Conservation (phyloP, 1,139 yeast species). For the Hanseniaspora uvarum region DNA sequence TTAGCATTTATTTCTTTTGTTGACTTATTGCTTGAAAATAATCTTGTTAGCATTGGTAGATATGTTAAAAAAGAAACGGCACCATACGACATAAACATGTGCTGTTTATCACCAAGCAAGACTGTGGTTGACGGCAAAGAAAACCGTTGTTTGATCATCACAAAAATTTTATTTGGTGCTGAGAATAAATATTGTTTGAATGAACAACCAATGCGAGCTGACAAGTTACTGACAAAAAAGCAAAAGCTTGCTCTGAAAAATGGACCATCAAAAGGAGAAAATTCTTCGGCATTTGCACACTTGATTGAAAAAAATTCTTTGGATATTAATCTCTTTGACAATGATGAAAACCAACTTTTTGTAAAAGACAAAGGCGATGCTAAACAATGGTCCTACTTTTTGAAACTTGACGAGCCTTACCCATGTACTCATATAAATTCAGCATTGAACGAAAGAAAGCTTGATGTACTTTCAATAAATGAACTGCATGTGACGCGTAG, state of each 20-base stretch:
- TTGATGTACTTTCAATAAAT: background rate
- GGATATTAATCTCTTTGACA: background rate
- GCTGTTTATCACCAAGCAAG: conserved; percentile 6
- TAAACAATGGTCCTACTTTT: background rate
- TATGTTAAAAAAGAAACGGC: conserved; percentile 4
- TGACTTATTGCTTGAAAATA: conserved; percentile 1
- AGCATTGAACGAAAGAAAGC: background rate
- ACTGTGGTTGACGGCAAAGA: background rate
- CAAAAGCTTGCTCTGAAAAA: background rate
- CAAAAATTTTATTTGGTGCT: background rate
- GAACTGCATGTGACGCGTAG: background rate
- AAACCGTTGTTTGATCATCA: background rate
- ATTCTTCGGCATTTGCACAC: background rate
- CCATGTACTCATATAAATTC: conserved; percentile 5
- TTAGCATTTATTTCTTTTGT: conserved; percentile 7
- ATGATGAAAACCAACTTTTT: background rate
- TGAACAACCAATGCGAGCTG: background rate
- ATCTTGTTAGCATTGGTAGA: conserved; percentile 6
- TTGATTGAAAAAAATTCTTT: background rate
- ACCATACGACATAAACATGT: conserved; percentile 5
- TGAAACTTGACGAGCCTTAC: background rate
- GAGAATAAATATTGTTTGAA: background rate
- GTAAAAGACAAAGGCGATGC: background rate
- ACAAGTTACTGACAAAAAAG: background rate
- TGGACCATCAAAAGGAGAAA: background rate